Evolutionary conservation across 2,329 filamentous ascomycete genomes (phyloP), one percentile per base, ranked within the genome.

Genomic region (Apiospora koreana): DNA sequence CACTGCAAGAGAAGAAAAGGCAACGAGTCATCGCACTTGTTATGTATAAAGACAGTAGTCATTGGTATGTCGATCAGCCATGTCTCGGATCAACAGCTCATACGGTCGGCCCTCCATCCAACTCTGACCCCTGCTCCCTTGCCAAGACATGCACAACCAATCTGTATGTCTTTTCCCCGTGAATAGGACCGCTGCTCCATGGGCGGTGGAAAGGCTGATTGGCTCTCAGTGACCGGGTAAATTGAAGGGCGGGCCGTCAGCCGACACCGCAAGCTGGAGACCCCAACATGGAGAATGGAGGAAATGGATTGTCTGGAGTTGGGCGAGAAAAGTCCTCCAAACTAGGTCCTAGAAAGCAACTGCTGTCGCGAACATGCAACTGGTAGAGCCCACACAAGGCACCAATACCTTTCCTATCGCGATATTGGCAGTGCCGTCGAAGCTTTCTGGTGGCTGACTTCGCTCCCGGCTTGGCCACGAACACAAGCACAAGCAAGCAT

Each of bases 191-290:
- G 66, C n/a, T 45, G 45, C 65, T 25, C 65, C 65, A 46, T 67
- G 65, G 65, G 65, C 65, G 65, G 65, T 46, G 42, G 65, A 31
- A 46, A 5, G 42, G 65, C 25, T 67, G 38, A 66, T 66, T 66
- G 64, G 64, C 64, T 43, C 43, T 18, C 16, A 68, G 18, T 54
- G 66, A 23, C 66, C 46, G 66, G 66, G 66, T 68, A 68, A 68
- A 68, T 68, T 68, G 66, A 35, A 41, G 35, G 28, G 45, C 66
- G 66, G 66, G 43, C 66, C 66, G 66, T 68, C 66, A 68, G 45
- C 66, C 66, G 66, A 54, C 45, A 54, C 45, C 45, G 43, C 46
- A 68, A 38, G 54, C 66, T 54, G 66, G 66, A 45, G 43, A 66
- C 46, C 46, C 66, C 66, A 54, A 46, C n/a, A 67, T 46, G 65